Evolutionary conservation across 2,329 filamentous ascomycete species (phyloP), one percentile per base, ranked within the genome.

Genomic region (Leptographium flavum): DNA sequence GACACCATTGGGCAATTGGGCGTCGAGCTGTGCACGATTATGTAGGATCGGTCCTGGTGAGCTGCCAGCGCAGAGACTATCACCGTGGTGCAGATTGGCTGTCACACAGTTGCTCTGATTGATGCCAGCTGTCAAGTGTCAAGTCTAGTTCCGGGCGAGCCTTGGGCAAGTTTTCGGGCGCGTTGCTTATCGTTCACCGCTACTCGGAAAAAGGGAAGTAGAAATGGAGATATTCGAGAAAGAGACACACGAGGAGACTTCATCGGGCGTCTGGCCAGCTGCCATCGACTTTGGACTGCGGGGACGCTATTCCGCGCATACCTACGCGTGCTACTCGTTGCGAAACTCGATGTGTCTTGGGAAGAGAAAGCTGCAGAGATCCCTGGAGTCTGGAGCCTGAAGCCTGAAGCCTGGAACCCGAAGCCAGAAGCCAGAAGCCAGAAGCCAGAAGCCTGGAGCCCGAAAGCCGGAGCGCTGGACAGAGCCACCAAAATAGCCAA

Each of bases 21-120:
- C 43, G 10, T 14, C 43, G 22, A 35, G 37, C 22, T 15, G 21
- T 31, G 39, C 28, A 39, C 37, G 30, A 39, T 35, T 25, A 32
- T 38, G 46, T 46, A 45, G 46, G 25, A 50, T 50, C 46, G 48
- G 10, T 32, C 40, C 40, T 44, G 43, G 43, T 31, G 27, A 21
- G 21, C 19, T 40, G 39, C 25, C 39, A 40, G 11, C 39, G 15
- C 39, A 37, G 17, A 39, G 5, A 17, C 32, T 21, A 37, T 13
- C 35, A 14, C 11, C 15, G 7, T 21, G 7, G 4, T 21, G 9
- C 2, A 23, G 35, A 37, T 23, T 37, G 35, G 35, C 27, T 14
- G 17, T 28, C 22, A 19, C 27, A 17, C 13, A 21, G 17, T 32
- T 27, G 30, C 5, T 28, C 19, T n/a, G n/a, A n/a, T 25, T 7